These are phyloP conservation scores for Houttuynia cordata DNA, from an alignment of 164 flowering plant genomes.

Conservation along the genomic window DNA sequence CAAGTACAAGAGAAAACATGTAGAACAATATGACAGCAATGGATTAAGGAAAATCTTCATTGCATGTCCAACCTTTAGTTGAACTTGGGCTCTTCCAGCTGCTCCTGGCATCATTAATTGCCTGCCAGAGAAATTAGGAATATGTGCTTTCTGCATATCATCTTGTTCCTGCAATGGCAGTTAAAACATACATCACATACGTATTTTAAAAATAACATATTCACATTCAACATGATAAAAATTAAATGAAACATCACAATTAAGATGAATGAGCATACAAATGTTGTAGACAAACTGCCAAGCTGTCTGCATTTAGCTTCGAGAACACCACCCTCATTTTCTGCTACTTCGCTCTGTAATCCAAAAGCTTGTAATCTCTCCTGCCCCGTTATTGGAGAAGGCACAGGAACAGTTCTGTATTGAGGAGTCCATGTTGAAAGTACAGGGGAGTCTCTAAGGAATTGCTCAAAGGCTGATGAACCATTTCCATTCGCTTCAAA, in stretches of 20 bases:
- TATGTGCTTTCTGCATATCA: conserved; percentile 6
- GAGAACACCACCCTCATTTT: conserved; percentile 6
- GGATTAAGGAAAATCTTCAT: neutral
- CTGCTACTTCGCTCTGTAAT: conserved; percentile 16
- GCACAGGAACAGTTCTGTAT: conserved; percentile 13
- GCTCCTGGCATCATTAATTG: conserved; percentile 6
- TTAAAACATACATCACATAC: neutral
- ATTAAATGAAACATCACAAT: neutral
- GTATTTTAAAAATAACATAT: neutral
- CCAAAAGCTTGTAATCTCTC: conserved; percentile 15
- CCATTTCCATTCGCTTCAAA: conserved; percentile 17
- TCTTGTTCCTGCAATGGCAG: conserved; percentile 14
- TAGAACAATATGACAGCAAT: neutral
- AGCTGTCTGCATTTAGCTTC: conserved; percentile 9
- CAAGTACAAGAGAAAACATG: neutral
- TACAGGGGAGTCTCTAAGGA: conserved; percentile 13
- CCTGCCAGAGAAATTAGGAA: conserved; percentile 12
- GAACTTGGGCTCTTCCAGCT: conserved; percentile 13
- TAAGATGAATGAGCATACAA: conserved; percentile 1
- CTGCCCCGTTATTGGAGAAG: conserved; percentile 12
- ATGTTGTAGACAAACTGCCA: conserved; percentile 8
- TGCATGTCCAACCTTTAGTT: conserved; percentile 13
- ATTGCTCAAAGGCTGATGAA: conserved; percentile 13
- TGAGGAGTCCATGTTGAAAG: conserved; percentile 13
- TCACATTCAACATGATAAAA: neutral